A percentile compares a stretch with the other conserved stretches of the same genome.
Evolutionary conservation across 2,329 filamentous ascomycete species (phyloP).

Genomic region (Calonectria ilicicola): DNA sequence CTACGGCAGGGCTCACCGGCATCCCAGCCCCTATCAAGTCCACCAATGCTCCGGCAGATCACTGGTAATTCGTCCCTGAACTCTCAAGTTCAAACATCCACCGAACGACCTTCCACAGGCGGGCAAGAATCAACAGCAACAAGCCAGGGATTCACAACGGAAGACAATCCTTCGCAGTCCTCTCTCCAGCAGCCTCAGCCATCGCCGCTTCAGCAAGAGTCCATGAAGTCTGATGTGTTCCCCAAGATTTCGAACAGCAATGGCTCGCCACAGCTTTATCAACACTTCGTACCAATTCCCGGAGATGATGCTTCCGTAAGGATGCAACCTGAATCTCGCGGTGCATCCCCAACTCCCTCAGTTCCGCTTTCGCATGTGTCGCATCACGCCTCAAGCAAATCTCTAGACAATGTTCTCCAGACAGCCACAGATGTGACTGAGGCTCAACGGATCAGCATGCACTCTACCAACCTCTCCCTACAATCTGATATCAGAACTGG

Average conservation of each 20-base stretch:
- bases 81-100: conserved; percentile 24
- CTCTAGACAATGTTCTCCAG: conserved; percentile 34
- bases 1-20: conserved; percentile 11
- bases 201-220: conserved; percentile 16
- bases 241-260: neutral
- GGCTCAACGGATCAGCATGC: conserved; percentile 26
- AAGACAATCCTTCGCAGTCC: neutral
- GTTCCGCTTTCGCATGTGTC: conserved; percentile 29
- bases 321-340: conserved; percentile 32
- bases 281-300: conserved; percentile 20
- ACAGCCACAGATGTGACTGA: conserved; percentile 19
- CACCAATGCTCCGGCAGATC: conserved; percentile 31
- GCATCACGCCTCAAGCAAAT: conserved; percentile 34
- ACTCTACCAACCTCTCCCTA: conserved; percentile 32
- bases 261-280: conserved; percentile 28
- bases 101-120: conserved; percentile 25
- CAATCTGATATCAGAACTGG: conserved; percentile 20
- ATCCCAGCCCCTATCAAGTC: conserved; percentile 5
- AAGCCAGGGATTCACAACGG: neutral
- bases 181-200: conserved; percentile 17
- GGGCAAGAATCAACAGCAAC: conserved; percentile 14
- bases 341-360: conserved; percentile 27
- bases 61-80: conserved; percentile 30
- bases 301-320: conserved; percentile 20
- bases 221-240: conserved; percentile 20